Conservation (phyloP, 441 rosid species). For the Aquilaria agallochum region DNA sequence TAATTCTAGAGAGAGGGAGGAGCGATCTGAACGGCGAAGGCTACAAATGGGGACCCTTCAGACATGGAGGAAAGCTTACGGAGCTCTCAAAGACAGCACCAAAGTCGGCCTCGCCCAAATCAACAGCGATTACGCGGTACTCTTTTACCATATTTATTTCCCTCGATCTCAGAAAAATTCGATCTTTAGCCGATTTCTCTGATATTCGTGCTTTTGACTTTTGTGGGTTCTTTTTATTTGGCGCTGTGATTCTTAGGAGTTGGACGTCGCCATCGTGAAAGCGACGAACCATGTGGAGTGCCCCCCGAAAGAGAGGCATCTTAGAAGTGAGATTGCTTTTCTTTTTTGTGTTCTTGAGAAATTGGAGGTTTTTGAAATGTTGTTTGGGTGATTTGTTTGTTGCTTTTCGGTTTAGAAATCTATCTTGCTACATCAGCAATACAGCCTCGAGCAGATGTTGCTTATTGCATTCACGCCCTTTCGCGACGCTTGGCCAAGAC, state of each 20-base stretch:
- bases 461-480: constrained; percentile 71
- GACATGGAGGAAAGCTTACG: constrained; percentile 89
- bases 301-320: constrained; percentile 89
- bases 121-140: constrained; percentile 90
- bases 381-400: constrained; percentile 1
- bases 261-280: constrained; percentile 91
- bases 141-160: no score
- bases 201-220: background rate
- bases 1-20: constrained; percentile 18
- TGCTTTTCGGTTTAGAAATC: constrained; percentile 45
- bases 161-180: no score
- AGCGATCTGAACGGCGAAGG: constrained; percentile 29
- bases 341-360: background rate
- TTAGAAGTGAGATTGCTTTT: constrained; percentile 51
- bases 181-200: background rate
- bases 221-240: constrained; percentile 7
- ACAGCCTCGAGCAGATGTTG: constrained; percentile 82
- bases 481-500: constrained; percentile 73
- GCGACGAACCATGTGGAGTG: constrained; percentile 92
- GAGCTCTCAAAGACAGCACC: constrained; percentile 89
- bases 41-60: constrained; percentile 82
- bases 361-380: background rate
- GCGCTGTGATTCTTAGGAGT: constrained; percentile 40
- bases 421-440: constrained; percentile 58
- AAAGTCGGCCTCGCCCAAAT: constrained; percentile 97